Evolutionary conservation across 148 eudicot genomes (phyloP).

Genomic region (Cornus kousa): DNA sequence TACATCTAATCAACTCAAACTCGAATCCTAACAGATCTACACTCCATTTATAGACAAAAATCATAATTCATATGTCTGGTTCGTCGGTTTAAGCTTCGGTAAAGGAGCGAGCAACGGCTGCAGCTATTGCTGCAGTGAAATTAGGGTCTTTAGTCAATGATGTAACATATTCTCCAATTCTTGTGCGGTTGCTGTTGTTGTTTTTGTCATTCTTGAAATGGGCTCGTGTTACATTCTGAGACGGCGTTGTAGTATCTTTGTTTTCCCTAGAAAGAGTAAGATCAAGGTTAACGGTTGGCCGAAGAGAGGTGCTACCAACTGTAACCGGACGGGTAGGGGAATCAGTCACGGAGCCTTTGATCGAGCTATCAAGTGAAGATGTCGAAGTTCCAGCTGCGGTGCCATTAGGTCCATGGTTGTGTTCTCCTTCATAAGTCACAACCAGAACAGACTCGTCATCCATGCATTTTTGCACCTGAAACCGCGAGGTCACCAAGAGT

Average conservation of each 20-base stretch:
- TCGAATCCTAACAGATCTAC: too few relatives aligned
- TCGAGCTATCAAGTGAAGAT: background rate
- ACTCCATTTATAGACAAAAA: too few relatives aligned
- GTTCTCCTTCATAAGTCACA: slow-evolving; percentile 6
- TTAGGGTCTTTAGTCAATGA: background rate
- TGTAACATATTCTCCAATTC: background rate
- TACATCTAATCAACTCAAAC: too few relatives aligned
- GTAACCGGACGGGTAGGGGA: background rate
- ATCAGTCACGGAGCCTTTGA: background rate
- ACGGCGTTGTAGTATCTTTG: background rate
- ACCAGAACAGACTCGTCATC: background rate
- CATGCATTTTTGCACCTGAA: background rate
- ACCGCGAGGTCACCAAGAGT: background rate
- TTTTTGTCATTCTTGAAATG: background rate
- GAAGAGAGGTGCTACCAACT: background rate
- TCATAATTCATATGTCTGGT: too few relatives aligned
- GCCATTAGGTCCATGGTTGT: background rate
- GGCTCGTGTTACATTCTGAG: background rate
- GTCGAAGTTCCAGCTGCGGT: background rate
- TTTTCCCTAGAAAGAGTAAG: background rate
- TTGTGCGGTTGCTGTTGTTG: background rate
- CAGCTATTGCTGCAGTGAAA: background rate
- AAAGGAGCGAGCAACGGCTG: background rate
- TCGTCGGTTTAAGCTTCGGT: too few relatives aligned
- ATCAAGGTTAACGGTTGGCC: background rate